Conservation (phyloP, 2,329 filamentous ascomycete species). For the Pseudogymnoascus sp. region DNA sequence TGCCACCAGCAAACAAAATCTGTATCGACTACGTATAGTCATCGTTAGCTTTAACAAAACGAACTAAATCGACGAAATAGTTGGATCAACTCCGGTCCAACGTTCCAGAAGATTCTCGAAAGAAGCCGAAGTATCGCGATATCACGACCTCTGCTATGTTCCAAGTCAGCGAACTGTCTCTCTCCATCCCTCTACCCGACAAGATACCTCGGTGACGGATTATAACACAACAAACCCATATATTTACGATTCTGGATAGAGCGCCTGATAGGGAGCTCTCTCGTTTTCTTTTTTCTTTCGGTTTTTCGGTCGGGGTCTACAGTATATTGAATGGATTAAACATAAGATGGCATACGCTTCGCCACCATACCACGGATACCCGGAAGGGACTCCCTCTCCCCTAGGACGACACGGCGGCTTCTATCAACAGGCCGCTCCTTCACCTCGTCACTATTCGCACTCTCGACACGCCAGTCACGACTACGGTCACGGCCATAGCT, state of each 20-base stretch:
- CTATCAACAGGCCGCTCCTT: constrained; percentile 19
- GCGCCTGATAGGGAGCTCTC: neutral
- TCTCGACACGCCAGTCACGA: constrained; percentile 26
- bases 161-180: constrained; percentile 5
- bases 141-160: constrained; percentile 8
- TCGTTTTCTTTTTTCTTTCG: constrained; percentile 1
- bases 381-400: constrained; percentile 27
- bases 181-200: constrained; percentile 8
- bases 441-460: constrained; percentile 21
- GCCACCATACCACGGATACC: constrained; percentile 22
- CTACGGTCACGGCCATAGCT: constrained; percentile 22
- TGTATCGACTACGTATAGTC: constrained; percentile 5
- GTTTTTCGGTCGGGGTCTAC: constrained; percentile 5
- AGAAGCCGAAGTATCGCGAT: neutral
- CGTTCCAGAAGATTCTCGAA: constrained; percentile 1
- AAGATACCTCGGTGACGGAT: constrained; percentile 10
- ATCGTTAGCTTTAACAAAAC: neutral
- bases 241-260: constrained; percentile 7
- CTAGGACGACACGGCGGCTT: constrained; percentile 25
- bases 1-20: constrained; percentile 7
- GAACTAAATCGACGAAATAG: neutral
- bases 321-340: constrained; percentile 7
- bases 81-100: constrained; percentile 6
- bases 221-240: constrained; percentile 8
- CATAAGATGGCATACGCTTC: constrained; percentile 8